Base-by-base conservation (phyloP, 257 asterid species). In the Forsythia suspensa region DNA sequence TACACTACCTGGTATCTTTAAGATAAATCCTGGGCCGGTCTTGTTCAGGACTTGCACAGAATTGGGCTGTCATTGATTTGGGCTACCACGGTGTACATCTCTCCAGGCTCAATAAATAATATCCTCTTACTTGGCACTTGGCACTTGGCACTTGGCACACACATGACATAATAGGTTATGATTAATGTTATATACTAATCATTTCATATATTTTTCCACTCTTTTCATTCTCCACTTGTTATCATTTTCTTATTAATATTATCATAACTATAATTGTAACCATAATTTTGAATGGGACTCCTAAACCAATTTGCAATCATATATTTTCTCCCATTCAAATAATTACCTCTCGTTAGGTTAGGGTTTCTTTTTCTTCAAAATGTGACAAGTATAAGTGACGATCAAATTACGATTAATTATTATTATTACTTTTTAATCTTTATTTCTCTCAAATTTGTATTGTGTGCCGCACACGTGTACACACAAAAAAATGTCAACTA, bases 261-360 rank as follows among this genome's bases (percentile, higher is more conserved):
- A 70, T 81, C 41, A 71, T 68, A 67, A 71, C 77, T 67, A 77
- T 72, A 79, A 76, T 82, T 69, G 75, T 71, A 74, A 75, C 70
- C 66, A 86, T 88, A 79, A 79, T 85, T 76, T 80, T 78, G 89
- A 89, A 83, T 79, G 69, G 79, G 86, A 85, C 87, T 85, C 84
- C 51, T 84, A 74, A 87, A 86, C 91, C 80, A 80, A 68, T 75
- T 80, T 36, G 88, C 69, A 81, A 87, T 89, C 82, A 89, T 82
- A 20, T 63, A 83, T 73, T 79, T 82, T 61, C 51, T 66, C 65
- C 77, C 65, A 29, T 34, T 66, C 39, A 16, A 68, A 73, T 77
- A 66, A 75, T 80, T 67, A 82, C 79, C 38, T 42, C 72, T 52
- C 72, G 70, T 84, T 80, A 72, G 83, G 83, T 84, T 77, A 80